A percentile compares a stretch with the other conserved stretches of the same genome.
Evolutionary conservation across 352 stramenopile genomes (phyloP).

Genomic region (Phytopythium helicoides): DNA sequence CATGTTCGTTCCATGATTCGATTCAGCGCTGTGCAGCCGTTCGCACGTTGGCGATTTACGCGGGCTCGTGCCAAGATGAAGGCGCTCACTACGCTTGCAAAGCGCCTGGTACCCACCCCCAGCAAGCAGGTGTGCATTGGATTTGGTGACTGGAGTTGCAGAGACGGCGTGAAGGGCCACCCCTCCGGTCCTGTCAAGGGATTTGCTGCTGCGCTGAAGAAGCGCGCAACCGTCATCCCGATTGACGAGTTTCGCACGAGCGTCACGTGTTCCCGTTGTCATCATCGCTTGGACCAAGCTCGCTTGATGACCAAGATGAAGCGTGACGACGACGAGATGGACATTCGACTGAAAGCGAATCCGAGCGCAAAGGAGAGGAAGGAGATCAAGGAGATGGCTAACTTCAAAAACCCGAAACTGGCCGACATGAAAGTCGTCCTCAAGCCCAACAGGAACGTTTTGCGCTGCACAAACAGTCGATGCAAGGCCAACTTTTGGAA

Average conservation of each 20-base stretch:
- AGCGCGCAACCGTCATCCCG: constrained; percentile 8
- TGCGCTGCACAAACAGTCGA: constrained; percentile 11
- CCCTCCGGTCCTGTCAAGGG: constrained; percentile 6
- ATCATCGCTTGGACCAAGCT: background rate
- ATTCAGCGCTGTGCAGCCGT: background rate
- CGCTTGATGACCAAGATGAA: background rate
- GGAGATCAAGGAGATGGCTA: constrained; percentile 6
- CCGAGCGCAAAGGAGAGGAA: constrained; percentile 3
- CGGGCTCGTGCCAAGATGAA: background rate
- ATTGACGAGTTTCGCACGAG: constrained; percentile 10
- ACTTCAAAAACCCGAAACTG: constrained; percentile 5
- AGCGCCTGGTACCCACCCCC: background rate
- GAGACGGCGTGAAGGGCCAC: constrained; percentile 6
- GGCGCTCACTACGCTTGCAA: constrained; percentile 1
- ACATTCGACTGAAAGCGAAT: background rate
- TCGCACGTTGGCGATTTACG: constrained; percentile 1
- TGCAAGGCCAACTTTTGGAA: no score
- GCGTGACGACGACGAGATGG: background rate
- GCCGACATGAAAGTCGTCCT: constrained; percentile 7
- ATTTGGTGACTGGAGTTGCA: constrained; percentile 5
- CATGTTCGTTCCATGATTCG: background rate
- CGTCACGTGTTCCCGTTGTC: constrained; percentile 7
- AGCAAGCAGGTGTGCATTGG: background rate
- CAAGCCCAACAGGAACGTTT: constrained; percentile 10
- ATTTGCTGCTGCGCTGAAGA: constrained; percentile 4